Evolutionary conservation across 2,329 filamentous ascomycete species (phyloP), one percentile per base, ranked within the genome.

Genomic region (Aureobasidium sp.): DNA sequence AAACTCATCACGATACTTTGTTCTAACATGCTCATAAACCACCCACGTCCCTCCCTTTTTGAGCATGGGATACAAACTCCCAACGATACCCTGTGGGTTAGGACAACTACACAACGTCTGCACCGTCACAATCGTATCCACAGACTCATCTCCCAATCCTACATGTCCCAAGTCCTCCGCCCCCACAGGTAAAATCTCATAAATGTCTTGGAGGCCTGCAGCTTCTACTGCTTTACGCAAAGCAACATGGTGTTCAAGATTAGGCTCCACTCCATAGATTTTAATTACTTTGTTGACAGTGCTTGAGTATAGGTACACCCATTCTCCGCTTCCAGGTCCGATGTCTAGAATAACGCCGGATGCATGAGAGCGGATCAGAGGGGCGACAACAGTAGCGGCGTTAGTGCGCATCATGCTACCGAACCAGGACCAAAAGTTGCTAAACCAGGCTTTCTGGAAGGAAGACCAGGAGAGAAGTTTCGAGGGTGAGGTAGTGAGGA

Each of bases 231-330:
- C 82, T 45, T 75, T 72, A 1, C 79, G 76, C 60, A 92, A 77
- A 7, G 75, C 75, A 0, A 73, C 74, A 69, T 90, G 86, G 63
- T 87, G 85, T 42, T 80, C 82, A 0, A 74, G 64, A 73, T 91
- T 91, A 4, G 90, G 90, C 77, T 92, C 90, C 6, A 92, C 83
- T 64, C 89, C 90, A 70, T 88, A 90, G 50, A 92, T 78, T 68
- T 75, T 80, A 3, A 72, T 78, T 54, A 79, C 75, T 23, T 69
- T 64, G n/a, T 69, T 59, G 15, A 68, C 66, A 31, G 76, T 77
- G 3, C 71, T 68, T 0, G 73, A 70, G 66, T 89, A 88, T 23
- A 89, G 75, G 42, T 85, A 80, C 5, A 88, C 83, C 88, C 88
- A 91, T 74, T 88, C 81, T 3, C 89, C 90, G 2, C 77, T 82